These are phyloP conservation scores for Fusarium sp. DNA, from an alignment of 2,329 filamentous ascomycete species.

Conservation along the genomic window DNA sequence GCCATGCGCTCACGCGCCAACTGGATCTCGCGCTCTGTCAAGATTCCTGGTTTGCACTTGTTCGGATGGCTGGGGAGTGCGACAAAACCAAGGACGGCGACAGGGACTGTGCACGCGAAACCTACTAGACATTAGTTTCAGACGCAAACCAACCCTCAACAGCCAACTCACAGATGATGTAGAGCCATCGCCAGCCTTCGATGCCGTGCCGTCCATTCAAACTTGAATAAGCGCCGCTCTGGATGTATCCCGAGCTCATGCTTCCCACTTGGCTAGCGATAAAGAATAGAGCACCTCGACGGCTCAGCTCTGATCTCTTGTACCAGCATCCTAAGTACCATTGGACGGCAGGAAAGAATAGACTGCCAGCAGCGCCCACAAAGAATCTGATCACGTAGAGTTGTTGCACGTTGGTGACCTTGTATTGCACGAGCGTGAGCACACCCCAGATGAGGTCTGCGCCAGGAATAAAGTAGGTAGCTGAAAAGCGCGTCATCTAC, in stretches of 20 bases:
- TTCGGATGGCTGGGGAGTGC: constrained; percentile 48
- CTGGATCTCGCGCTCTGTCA: constrained; percentile 42
- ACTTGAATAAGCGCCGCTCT: background rate
- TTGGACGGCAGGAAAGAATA: constrained; percentile 50
- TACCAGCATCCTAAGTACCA: constrained; percentile 57
- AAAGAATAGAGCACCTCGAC: constrained; percentile 53
- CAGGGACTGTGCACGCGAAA: background rate
- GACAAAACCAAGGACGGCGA: background rate
- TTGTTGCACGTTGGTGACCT: constrained; percentile 46
- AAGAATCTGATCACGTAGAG: constrained; percentile 55
- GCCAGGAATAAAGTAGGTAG: constrained; percentile 44
- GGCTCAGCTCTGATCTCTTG: constrained; percentile 53
- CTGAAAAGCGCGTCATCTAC: constrained; percentile 38
- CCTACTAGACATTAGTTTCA: background rate
- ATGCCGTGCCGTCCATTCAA: background rate
- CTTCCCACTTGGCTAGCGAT: constrained; percentile 55
- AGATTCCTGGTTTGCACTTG: constrained; percentile 42
- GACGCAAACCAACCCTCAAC: background rate
- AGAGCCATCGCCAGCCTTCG: background rate
- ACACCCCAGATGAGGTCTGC: constrained; percentile 48
- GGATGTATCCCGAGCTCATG: constrained; percentile 56
- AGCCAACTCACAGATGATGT: background rate
- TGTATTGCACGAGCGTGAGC: constrained; percentile 34
- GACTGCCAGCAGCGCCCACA: constrained; percentile 50
- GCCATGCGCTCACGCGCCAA: constrained; percentile 48